phyloP scores from a whole-genome alignment of 352 stramenopile species.

The Aphanomyces astaci region DNA sequence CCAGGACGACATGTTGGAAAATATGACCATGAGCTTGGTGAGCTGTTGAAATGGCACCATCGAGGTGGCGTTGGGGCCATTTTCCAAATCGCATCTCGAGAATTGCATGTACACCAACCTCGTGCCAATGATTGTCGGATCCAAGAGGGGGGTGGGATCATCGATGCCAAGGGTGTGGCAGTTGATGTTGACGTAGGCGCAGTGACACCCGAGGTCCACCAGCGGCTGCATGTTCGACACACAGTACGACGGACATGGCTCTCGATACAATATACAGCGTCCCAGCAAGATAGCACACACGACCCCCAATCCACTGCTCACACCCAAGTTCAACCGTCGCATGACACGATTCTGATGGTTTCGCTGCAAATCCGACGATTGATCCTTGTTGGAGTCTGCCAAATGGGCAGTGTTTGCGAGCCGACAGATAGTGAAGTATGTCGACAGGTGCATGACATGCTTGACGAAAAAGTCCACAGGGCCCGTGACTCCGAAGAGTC shows the following conservation, averaged over 20 bases:
- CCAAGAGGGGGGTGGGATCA: neutral
- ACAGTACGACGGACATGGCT: neutral
- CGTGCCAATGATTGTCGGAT: neutral
- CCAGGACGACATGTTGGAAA: neutral
- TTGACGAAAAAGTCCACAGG: neutral
- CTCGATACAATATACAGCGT: neutral
- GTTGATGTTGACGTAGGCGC: neutral
- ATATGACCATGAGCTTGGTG: neutral
- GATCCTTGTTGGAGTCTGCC: too few species aligned
- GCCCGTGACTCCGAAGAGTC: neutral
- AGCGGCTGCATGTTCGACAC: neutral
- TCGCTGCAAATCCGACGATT: too few species aligned
- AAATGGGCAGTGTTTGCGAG: too few species aligned
- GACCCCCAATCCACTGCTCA: neutral
- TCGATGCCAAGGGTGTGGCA: neutral
- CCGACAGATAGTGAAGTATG: too few species aligned
- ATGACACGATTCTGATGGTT: too few species aligned
- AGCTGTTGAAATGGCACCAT: neutral
- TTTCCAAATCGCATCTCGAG: neutral
- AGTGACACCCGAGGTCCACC: neutral
- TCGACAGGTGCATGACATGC: neutral
- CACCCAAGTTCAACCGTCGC: neutral
- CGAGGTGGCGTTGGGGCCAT: too few species aligned
- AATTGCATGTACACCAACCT: neutral
- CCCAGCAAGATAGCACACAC: neutral